Evolutionary conservation across 2,329 filamentous ascomycete species (phyloP), one percentile per base, ranked within the genome.

Genomic region (Fusarium sp.): DNA sequence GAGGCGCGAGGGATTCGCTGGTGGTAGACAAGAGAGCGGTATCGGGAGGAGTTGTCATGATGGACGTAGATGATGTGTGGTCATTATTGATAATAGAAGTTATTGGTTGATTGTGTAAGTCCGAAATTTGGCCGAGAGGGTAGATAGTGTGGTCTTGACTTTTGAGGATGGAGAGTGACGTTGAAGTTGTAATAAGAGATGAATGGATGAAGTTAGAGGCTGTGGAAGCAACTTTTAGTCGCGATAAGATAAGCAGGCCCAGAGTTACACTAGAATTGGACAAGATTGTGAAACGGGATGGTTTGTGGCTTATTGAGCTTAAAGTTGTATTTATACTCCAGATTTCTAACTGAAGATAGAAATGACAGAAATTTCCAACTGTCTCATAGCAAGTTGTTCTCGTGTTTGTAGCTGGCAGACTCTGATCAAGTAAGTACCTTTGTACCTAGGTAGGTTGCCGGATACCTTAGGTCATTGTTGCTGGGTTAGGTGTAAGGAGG

Each of bases 1-100:
- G 75, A 4, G 82, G 77, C 5, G 73, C 59, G 42, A 88, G 80
- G 26, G 75, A 69, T 47, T 70, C 63, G 53, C 74, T 66, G 41
- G 74, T 63, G 38, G 58, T 57, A 28, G 63, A 44, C 24, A 68
- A 56, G 50, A 55, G 31, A 28, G 64, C 55, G 29, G 41, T 26
- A 56, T 41, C 52, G 29, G 44, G 57, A 31, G 39, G 48, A 33
- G 26, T 60, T 48, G 58, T 55, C 62, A 63, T 72, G 61, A 54
- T 54, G 60, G 53, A 49, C 33, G 31, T 16, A 23, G 24, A 38
- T 21, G 48, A 29, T 44, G 49, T 37, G 49, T 42, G 53, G 35
- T 41, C 53, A 65, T 55, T 31, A 47, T 57, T 52, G 57, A 44
- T 48, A 64, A 58, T 24, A 39, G 24, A 24, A n/a, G 41, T 20